Percentiles rank a stretch among this genome's conserved stretches.
phyloP scores from a whole-genome alignment of 139 green algal species.

The Picochlorum sp. region DNA sequence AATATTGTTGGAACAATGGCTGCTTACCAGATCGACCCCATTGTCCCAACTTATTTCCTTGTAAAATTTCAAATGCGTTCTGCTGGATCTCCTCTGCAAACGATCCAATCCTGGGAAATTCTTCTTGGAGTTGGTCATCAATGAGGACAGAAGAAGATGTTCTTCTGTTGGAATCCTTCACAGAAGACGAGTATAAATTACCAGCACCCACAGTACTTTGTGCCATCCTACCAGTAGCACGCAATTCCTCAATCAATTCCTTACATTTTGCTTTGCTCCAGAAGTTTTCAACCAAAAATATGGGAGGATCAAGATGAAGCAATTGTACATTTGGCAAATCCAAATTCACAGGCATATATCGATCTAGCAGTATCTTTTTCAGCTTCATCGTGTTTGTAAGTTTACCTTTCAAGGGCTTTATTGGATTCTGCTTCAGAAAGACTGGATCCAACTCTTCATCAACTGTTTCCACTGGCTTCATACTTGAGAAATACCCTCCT shows the following conservation, averaged over 20 bases:
- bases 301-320: constrained; percentile 49
- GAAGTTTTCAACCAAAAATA: constrained; percentile 46
- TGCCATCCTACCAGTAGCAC: constrained; percentile 2
- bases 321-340: constrained; percentile 38
- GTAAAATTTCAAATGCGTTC: constrained; percentile 30
- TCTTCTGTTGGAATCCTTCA: constrained; percentile 11
- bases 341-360: constrained; percentile 44
- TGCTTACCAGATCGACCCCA: constrained; percentile 40
- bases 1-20: constrained; percentile 42
- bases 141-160: constrained; percentile 38
- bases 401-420: background rate
- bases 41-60: background rate
- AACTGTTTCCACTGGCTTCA: background rate
- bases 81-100: constrained; percentile 16
- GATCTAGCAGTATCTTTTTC: constrained; percentile 9
- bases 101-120: constrained; percentile 1
- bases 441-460: background rate
- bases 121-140: constrained; percentile 13
- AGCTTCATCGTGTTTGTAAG: background rate
- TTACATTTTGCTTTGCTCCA: constrained; percentile 34
- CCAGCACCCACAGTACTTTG: background rate
- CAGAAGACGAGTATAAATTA: constrained; percentile 1
- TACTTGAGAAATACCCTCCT: background rate
- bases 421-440: background rate
- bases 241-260: constrained; percentile 4